These are phyloP conservation scores for Pythium vanterpoolii DNA, from an alignment of 352 stramenopile genomes.

Conservation along the genomic window DNA sequence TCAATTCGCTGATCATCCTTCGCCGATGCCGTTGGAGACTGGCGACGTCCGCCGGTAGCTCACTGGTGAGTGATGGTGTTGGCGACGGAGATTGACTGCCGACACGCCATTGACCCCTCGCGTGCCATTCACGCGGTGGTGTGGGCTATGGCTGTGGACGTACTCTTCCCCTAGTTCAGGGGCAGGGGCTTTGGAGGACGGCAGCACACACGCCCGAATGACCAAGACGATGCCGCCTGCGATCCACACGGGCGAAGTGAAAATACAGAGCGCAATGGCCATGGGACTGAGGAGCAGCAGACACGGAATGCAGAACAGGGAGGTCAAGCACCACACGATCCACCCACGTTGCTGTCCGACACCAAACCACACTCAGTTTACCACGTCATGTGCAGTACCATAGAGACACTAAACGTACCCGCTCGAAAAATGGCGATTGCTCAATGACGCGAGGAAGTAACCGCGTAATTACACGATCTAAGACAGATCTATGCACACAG, in stretches of 20 bases:
- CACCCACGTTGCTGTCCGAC: conserved; percentile 42
- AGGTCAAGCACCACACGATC: conserved; percentile 67
- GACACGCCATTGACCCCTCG: conserved; percentile 13
- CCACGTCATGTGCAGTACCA: background rate
- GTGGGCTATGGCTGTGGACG: conserved; percentile 26
- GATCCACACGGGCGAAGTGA: conserved; percentile 75
- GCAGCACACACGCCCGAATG: conserved; percentile 42
- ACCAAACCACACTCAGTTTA: background rate
- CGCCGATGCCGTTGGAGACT: conserved; percentile 10
- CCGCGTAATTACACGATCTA: conserved; percentile 11
- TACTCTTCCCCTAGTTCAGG: conserved; percentile 36
- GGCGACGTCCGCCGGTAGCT: conserved; percentile 11
- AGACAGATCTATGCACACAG: conserved; percentile 4
- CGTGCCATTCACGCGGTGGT: conserved; percentile 19
- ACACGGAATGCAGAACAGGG: conserved; percentile 67
- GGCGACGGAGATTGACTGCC: conserved; percentile 7
- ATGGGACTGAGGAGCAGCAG: conserved; percentile 71
- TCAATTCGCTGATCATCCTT: background rate
- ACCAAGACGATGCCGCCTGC: conserved; percentile 50
- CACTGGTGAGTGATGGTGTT: conserved; percentile 8
- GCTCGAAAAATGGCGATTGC: conserved; percentile 4
- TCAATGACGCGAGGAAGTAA: conserved; percentile 11
- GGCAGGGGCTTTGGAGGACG: conserved; percentile 27
- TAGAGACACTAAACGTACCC: conserved; percentile 4
- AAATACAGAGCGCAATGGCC: conserved; percentile 73